phyloP scores from a whole-genome alignment of 345 rosid genomes.

The Psidium friedrichsthalianum region DNA sequence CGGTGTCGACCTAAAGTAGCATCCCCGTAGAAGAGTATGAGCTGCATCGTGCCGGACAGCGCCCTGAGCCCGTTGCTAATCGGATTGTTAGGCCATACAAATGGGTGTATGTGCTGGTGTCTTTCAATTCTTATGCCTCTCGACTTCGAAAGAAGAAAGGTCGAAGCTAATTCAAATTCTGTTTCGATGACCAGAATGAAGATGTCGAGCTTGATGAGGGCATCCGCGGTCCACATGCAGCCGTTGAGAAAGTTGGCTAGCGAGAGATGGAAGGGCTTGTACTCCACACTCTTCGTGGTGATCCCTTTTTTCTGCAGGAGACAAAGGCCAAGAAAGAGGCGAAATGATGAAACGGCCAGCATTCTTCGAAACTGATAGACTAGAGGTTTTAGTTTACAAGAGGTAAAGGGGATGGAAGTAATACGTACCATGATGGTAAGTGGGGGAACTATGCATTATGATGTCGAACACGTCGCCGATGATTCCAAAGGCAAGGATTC shows the following conservation, averaged over 20 bases:
- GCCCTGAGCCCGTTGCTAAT: conserved; percentile 51
- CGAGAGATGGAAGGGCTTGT: conserved; percentile 36
- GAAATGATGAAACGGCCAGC: not conserved
- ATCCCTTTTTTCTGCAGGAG: conserved; percentile 26
- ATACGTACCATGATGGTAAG: conserved; percentile 17
- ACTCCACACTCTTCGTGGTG: conserved; percentile 35
- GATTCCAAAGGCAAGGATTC: conserved; percentile 12
- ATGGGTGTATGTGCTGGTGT: not conserved
- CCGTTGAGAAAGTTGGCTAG: conserved; percentile 24
- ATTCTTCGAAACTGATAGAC: not conserved
- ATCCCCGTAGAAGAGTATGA: conserved; percentile 24
- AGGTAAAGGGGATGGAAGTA: not conserved
- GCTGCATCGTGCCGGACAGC: conserved; percentile 20
- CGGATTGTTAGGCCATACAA: conserved; percentile 4
- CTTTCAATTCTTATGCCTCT: not conserved
- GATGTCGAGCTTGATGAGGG: conserved; percentile 26
- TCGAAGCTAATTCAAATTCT: not conserved
- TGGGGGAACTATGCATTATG: conserved; percentile 25
- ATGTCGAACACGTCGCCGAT: conserved; percentile 21
- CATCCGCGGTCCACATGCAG: conserved; percentile 23
- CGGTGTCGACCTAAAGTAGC: conserved; percentile 21
- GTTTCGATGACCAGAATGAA: conserved; percentile 19
- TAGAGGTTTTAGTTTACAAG: not conserved
- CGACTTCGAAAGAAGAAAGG: not conserved
- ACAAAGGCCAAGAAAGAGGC: not conserved